A percentile compares a stretch with the other conserved stretches of the same genome.
Evolutionary conservation across 306 rosid species (phyloP).

Genomic region (Fagus sylvatica): DNA sequence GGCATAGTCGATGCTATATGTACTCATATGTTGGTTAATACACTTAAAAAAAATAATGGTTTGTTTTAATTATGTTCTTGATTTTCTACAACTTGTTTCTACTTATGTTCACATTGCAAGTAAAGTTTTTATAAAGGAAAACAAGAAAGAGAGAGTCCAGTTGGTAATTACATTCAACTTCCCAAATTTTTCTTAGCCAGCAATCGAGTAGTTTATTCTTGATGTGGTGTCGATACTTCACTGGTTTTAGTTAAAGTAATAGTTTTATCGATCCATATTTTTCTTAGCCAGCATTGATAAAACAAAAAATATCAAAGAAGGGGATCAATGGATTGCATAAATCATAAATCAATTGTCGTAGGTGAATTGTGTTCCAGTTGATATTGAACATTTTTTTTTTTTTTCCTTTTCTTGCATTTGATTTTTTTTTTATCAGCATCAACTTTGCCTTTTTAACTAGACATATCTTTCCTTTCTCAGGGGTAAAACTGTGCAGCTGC

Average conservation of each 20-base stretch:
- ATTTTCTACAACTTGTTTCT: neutral
- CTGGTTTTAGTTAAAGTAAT: neutral
- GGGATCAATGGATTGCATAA: neutral
- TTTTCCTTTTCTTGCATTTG: neutral
- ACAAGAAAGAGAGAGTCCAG: neutral
- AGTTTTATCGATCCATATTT: neutral
- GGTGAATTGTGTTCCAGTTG: neutral
- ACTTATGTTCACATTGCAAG: neutral
- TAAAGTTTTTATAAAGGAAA: neutral
- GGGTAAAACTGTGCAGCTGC: neutral
- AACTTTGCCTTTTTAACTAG: neutral
- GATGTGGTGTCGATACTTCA: neutral
- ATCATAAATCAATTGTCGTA: neutral
- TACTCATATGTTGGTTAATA: neutral
- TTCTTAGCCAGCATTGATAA: too few relatives aligned
- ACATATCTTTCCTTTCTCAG: neutral
- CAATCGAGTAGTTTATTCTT: neutral
- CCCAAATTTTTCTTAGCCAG: neutral
- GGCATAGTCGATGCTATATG: neutral
- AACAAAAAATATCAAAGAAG: neutral
- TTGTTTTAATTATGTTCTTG: neutral
- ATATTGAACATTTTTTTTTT: neutral
- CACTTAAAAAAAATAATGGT: neutral
- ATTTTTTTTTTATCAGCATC: neutral
- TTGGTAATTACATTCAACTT: neutral